These are phyloP conservation scores for Hortiboletus rubellus DNA, from an alignment of 1,284 basidiomycete genomes.

Conservation along the genomic window DNA sequence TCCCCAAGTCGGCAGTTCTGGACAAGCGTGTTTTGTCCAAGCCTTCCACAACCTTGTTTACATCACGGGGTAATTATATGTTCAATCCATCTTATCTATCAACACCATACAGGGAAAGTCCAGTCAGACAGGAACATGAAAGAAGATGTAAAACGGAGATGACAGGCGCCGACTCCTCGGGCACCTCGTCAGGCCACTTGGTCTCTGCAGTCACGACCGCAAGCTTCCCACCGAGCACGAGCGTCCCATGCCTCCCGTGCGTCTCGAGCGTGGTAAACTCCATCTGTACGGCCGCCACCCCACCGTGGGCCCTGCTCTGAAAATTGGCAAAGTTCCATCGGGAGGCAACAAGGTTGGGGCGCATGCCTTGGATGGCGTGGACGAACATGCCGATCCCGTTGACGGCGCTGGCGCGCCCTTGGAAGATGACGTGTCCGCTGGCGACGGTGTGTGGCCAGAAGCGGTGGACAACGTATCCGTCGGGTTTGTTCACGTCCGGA, in stretches of 20 bases:
- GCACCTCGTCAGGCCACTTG: slow-evolving; percentile 60
- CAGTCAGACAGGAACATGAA: too few species aligned
- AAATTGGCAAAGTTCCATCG: slow-evolving; percentile 98
- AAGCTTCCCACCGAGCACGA: slow-evolving; percentile 79
- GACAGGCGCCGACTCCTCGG: slow-evolving; percentile 46
- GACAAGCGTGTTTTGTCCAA: too few species aligned
- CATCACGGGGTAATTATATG: too few species aligned
- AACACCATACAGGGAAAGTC: too few species aligned
- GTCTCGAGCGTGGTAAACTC: slow-evolving; percentile 87
- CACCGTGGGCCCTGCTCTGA: slow-evolving; percentile 68
- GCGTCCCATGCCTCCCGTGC: slow-evolving; percentile 70
- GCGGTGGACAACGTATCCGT: slow-evolving; percentile 89
- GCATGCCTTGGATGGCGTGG: slow-evolving; percentile 98
- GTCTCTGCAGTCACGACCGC: slow-evolving; percentile 73
- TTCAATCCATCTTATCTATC: too few species aligned
- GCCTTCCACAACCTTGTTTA: too few species aligned
- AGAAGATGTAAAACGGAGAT: slow-evolving; percentile 43
- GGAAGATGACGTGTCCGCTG: slow-evolving; percentile 70
- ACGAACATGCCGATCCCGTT: slow-evolving; percentile 90
- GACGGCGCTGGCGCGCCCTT: slow-evolving; percentile 67
- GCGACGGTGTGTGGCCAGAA: slow-evolving; percentile 83
- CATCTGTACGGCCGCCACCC: slow-evolving; percentile 90
- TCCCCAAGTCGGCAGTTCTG: too few species aligned
- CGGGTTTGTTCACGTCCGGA: slow-evolving; percentile 66
- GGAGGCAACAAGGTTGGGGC: slow-evolving; percentile 90